Conservation (phyloP, 2,329 filamentous ascomycete genomes). For the Bipolaris victoriae region DNA sequence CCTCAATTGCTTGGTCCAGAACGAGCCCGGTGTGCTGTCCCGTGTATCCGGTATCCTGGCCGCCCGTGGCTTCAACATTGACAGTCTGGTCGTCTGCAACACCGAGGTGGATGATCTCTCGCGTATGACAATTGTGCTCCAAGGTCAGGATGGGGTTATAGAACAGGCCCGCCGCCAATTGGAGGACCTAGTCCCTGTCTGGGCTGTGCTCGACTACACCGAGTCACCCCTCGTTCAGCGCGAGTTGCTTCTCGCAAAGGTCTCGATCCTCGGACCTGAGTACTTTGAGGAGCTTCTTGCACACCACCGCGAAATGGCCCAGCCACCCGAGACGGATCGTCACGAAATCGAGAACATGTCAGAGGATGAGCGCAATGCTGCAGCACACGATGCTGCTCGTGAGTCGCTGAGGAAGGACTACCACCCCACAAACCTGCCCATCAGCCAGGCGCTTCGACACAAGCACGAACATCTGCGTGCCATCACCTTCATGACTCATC, state of each 20-base stretch:
- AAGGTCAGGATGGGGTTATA: slow-evolving; percentile 94
- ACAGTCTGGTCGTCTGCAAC: slow-evolving; percentile 95
- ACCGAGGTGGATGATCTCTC: slow-evolving; percentile 96
- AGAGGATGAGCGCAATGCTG: slow-evolving; percentile 40
- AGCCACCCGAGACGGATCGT: slow-evolving; percentile 47
- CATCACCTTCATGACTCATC: slow-evolving; percentile 95
- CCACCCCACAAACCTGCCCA: slow-evolving; percentile 85
- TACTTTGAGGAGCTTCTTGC: slow-evolving; percentile 97
- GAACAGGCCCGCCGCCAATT: slow-evolving; percentile 95
- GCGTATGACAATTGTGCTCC: slow-evolving; percentile 98
- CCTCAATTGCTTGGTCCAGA: slow-evolving; percentile 98
- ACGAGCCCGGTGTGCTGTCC: slow-evolving; percentile 96
- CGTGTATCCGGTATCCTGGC: slow-evolving; percentile 96
- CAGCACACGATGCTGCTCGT: slow-evolving; percentile 47
- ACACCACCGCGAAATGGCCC: slow-evolving; percentile 90
- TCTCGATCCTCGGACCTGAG: slow-evolving; percentile 95
- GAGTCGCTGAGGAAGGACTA: slow-evolving; percentile 67
- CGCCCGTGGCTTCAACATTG: slow-evolving; percentile 97
- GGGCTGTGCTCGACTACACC: slow-evolving; percentile 98
- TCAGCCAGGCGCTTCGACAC: slow-evolving; percentile 87
- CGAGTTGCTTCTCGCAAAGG: slow-evolving; percentile 91
- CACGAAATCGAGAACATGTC: slow-evolving; percentile 35
- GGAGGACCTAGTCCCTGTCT: slow-evolving; percentile 95
- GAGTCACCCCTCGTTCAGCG: slow-evolving; percentile 90
- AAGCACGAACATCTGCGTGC: slow-evolving; percentile 97